Base-by-base conservation (phyloP, 1,139 yeast species). In the Candida sp. region DNA sequence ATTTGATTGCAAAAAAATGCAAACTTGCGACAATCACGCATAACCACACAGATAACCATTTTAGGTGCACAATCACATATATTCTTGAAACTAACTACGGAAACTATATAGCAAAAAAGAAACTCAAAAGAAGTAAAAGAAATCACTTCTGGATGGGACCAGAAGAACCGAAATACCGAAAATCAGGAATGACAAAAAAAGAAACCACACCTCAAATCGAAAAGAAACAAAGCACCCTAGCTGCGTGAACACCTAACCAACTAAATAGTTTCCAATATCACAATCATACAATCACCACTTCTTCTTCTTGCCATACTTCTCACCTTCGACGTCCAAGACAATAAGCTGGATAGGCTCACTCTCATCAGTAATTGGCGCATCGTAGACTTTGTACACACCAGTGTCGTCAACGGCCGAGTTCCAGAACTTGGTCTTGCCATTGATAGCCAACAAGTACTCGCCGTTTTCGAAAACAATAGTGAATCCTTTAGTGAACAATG, bases 351-450 rank as follows among this genome's bases (percentile, higher is more conserved):
- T 49, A 11, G 39, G 31, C n/a, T 47, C 26, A 45, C 62, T 61
- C 22, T 58, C 50, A 28, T 40, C 47, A 47, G 68, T 72, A 44
- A 53, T 58, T 37, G 61, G 40, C 7, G 44, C 42, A 43, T 52
- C 50, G 42, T 52, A 52, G 11, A 50, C 22, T 28, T 50, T 50
- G 48, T 40, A 50, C n/a, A 38, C 32, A 4, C 50, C 53, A 35
- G 34, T 75, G 58, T 66, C 70, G 46, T 80, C 78, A 26, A 80
- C 75, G 58, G 62, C 61, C 59, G 80, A 76, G 60, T 72, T 68
- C 78, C 78, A 53, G 43, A 53, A 53, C 11, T 27, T 42, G 9
- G 49, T 50, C n/a, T 39, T 40, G 7, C 47, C 38, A 41, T 49
- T 44, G 22, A 53, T 46, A 35, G 54, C 52, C 32, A 53, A 50